Evolutionary conservation across 78 protist species (phyloP), one percentile per base, ranked within the genome.

Genomic region (Bigelowiella natans): DNA sequence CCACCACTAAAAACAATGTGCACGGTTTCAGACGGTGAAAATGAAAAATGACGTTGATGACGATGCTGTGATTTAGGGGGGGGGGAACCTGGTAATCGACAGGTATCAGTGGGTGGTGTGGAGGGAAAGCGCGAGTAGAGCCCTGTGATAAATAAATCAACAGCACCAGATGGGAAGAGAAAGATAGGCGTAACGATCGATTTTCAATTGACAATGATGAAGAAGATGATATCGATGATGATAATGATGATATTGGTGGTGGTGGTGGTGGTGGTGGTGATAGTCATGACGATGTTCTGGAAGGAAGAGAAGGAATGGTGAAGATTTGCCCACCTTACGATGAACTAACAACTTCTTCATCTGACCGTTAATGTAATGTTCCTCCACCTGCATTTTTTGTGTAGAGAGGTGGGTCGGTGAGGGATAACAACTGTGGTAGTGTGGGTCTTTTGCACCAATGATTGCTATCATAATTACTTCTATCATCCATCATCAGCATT

Each of bases 61-160:
- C 18, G 82, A 51, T 18, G 82, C 34, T 51, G 82, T 28, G 82
- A 11, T 28, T 11, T 26, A 31, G 88, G 29, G 2, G 1, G 38
- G 37, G 2, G 11, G 29, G 11, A 83, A 88, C 40, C n/a, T 91
- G 95, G 90, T 96, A 97, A 91, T 94, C 95, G 0, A 95, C 97
- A 0, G 99, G 99, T 38, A 97, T 94, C 34, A 96, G 92, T 1
- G 98, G 98, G 40, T 97, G 99, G 31, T 96, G 95, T 11, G 98
- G 98, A 3, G 97, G 96, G 83, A 97, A 95, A 0, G 99, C 99
- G 0, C 99, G 92, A 36, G 99, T 97, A 2, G 98, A 40, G 30
- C 94, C 82, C 18, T 28, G 18, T 28, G 34, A 51, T 28, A 11
- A 51, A 18, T 18, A 51, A 89, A 37, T 89, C 83, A n/a, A 1